Percentiles rank a stretch among this genome's conserved stretches.
These are phyloP conservation scores for Haematococcus lacustris DNA, from an alignment of 139 green algal genomes.

Conservation along the genomic window DNA sequence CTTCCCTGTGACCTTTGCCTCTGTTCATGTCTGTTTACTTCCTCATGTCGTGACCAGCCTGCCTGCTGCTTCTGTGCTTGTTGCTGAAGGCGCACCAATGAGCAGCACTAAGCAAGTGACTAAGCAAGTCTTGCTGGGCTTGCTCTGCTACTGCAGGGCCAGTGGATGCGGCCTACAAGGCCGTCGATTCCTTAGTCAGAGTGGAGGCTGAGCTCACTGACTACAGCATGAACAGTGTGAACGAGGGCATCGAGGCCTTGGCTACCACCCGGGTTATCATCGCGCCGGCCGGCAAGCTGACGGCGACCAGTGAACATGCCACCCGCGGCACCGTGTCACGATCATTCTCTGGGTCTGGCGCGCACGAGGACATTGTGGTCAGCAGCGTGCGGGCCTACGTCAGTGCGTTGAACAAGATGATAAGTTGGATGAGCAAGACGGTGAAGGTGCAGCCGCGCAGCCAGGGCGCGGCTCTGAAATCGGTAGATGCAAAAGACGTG, in stretches of 20 bases:
- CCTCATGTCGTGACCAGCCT: no score
- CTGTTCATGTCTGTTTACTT: no score
- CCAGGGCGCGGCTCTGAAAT: no score
- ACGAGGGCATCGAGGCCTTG: constrained; percentile 90
- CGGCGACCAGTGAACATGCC: constrained; percentile 39
- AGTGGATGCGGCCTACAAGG: constrained; percentile 95
- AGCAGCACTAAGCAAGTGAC: no score
- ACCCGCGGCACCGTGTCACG: constrained; percentile 47
- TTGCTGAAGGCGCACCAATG: no score
- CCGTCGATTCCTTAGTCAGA: constrained; percentile 74
- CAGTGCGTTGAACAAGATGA: constrained; percentile 94
- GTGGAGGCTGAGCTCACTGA: constrained; percentile 68
- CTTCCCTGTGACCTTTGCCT: no score
- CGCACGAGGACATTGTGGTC: constrained; percentile 94
- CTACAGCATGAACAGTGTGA: constrained; percentile 88
- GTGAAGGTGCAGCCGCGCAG: constrained; percentile 1
- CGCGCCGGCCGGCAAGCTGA: constrained; percentile 41
- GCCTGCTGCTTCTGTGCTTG: no score
- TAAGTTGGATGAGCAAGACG: constrained; percentile 53
- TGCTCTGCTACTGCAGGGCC: constrained; percentile 56
- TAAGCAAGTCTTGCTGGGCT: no score
- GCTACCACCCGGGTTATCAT: constrained; percentile 81
- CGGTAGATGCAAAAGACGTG: no score
- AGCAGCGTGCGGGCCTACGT: constrained; percentile 84
- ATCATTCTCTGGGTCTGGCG: constrained; percentile 69